A percentile compares a stretch with the other conserved stretches of the same genome.
These are phyloP conservation scores for Fusarium sp. DNA, from an alignment of 2,329 filamentous ascomycete genomes.

Conservation along the genomic window DNA sequence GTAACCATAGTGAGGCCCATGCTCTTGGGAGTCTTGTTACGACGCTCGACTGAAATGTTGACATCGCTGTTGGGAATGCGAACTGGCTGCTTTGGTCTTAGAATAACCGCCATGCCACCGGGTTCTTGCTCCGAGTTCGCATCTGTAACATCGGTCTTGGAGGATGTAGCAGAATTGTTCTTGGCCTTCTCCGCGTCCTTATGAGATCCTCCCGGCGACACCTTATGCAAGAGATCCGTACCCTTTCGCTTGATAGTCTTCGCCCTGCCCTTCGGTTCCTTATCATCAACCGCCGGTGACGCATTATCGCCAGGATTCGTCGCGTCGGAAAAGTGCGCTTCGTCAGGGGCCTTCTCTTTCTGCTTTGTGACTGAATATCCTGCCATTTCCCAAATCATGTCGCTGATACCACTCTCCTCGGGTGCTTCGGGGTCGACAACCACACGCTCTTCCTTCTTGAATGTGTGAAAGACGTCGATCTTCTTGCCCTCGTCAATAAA, in stretches of 20 bases:
- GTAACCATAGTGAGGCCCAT: slow-evolving; percentile 92
- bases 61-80: slow-evolving; percentile 84
- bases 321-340: slow-evolving; percentile 48
- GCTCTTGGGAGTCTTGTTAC: slow-evolving; percentile 80
- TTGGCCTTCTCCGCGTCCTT: slow-evolving; percentile 37
- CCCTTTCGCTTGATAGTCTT: slow-evolving; percentile 45
- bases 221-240: slow-evolving; percentile 50
- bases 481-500: slow-evolving; percentile 89
- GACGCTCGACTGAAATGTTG: slow-evolving; percentile 88
- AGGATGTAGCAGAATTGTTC: slow-evolving; percentile 33
- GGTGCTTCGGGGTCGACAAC: slow-evolving; percentile 70
- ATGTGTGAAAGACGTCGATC: slow-evolving; percentile 86
- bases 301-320: slow-evolving; percentile 40
- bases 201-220: slow-evolving; percentile 37
- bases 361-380: slow-evolving; percentile 48
- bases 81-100: slow-evolving; percentile 76
- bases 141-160: slow-evolving; percentile 32
- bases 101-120: slow-evolving; percentile 79
- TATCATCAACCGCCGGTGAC: slow-evolving; percentile 9
- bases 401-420: slow-evolving; percentile 59
- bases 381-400: slow-evolving; percentile 66
- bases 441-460: slow-evolving; percentile 76
- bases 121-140: slow-evolving; percentile 57
- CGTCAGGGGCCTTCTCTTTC: slow-evolving; percentile 51
- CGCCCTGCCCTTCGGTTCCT: slow-evolving; percentile 23